Conservation (phyloP, 371 early-diverging fungal species). For the Haplosporangium sp. region DNA sequence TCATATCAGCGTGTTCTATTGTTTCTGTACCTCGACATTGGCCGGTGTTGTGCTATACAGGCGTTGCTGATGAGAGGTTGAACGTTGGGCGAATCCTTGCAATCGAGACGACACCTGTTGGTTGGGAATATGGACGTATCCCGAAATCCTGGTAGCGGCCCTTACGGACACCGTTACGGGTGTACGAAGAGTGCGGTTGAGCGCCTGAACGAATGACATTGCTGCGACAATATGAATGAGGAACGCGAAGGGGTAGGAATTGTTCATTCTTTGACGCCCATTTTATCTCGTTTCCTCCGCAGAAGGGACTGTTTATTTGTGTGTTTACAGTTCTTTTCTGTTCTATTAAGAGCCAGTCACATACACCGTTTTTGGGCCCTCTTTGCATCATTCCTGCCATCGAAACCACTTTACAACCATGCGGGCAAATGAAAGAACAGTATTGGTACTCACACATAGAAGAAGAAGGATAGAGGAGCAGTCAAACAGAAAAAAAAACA, state of each 20-base stretch:
- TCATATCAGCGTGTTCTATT: too few species aligned
- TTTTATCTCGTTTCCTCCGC: too few species aligned
- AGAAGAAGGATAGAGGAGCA: neutral
- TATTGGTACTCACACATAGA: slow-evolving; percentile 40
- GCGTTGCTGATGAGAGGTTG: too few species aligned
- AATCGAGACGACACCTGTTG: too few species aligned
- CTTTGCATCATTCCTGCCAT: neutral
- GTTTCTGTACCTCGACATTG: too few species aligned
- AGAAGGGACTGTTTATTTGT: neutral
- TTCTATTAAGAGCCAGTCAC: neutral
- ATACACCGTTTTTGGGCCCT: too few species aligned
- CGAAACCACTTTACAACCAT: slow-evolving; percentile 22
- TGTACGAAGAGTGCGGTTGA: neutral
- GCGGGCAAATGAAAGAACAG: slow-evolving; percentile 62
- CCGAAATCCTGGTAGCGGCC: neutral
- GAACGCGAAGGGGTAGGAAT: neutral
- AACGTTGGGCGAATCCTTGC: too few species aligned
- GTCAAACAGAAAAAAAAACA: slow-evolving; percentile 18
- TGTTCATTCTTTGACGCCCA: too few species aligned
- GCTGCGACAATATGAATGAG: neutral
- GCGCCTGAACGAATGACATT: neutral
- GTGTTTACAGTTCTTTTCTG: neutral
- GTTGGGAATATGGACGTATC: neutral
- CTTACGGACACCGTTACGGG: neutral
- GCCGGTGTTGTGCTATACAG: too few species aligned